Conservation (phyloP, 306 rosid genomes). For the Dryas alaskensis region DNA sequence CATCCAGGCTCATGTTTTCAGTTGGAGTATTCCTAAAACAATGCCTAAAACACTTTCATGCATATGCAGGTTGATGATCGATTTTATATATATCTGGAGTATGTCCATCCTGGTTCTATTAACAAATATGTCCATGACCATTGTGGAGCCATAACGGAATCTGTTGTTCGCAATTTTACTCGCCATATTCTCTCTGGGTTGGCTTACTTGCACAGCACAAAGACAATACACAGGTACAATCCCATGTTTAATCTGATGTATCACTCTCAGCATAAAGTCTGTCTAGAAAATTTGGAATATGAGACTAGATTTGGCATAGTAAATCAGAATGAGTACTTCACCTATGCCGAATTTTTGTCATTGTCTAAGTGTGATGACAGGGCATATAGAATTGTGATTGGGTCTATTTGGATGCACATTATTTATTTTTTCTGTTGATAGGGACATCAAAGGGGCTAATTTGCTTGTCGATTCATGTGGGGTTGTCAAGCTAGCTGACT, state of each 20-base stretch:
- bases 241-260: conserved; percentile 7
- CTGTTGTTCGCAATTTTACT: conserved; percentile 88
- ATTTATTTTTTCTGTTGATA: conserved; percentile 24
- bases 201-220: conserved; percentile 89
- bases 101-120: conserved; percentile 92
- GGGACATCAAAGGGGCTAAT: conserved; percentile 98
- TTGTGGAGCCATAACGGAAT: conserved; percentile 89
- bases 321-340: background rate
- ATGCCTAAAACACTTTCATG: conserved; percentile 19
- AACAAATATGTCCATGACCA: conserved; percentile 89
- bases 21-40: conserved; percentile 6
- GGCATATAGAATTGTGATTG: conserved; percentile 1
- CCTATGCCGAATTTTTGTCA: background rate
- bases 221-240: conserved; percentile 82
- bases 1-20: conserved; percentile 18
- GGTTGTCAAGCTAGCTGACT: conserved; percentile 94
- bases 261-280: background rate
- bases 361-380: background rate
- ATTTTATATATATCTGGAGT: conserved; percentile 86
- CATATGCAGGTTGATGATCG: conserved; percentile 65
- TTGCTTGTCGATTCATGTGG: conserved; percentile 93
- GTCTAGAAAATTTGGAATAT: background rate
- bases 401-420: background rate
- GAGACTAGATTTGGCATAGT: background rate
- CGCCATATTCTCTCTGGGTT: conserved; percentile 90